Base-by-base conservation (phyloP, 805 yeast species). In the Yamadazyma kitorensis region DNA sequence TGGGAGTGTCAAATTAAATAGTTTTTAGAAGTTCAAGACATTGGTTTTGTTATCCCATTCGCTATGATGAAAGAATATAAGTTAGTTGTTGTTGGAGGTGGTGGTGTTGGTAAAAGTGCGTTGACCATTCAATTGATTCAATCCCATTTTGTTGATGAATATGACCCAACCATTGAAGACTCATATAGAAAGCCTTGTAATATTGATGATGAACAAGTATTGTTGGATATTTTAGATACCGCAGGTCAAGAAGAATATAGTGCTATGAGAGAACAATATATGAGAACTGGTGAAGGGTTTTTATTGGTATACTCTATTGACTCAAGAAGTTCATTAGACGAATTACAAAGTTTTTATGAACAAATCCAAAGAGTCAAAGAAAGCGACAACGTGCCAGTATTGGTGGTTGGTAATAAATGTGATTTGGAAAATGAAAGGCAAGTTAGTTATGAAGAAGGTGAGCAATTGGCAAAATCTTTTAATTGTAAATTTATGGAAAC, bases 31-130 rank as follows among this genome's bases (percentile, higher is more conserved):
- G n/a, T n/a, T n/a, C n/a, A n/a, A n/a, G n/a, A n/a, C n/a, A n/a
- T n/a, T n/a, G n/a, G n/a, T n/a, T n/a, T n/a, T n/a, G n/a, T n/a
- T n/a, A n/a, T n/a, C n/a, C 40, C 27, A 18, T 28, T 33, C 38
- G 33, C 22, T 14, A 59, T 56, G 63, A 70, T 76, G 37, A 74
- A 83, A 59, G 96, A 89, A 61, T 91, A 81, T 59, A 88, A 94
- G 57, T 65, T 93, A 40, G 98, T 93, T 4, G 97, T 91, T 28
- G 96, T 91, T 37, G 98, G 98, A 37, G 97, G 97, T 24, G 98
- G 98, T 55, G 97, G 96, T 64, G 98, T 93, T 36, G 98, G 98
- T 64, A 93, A 93, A 61, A 83, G 95, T 16, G 98, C 98, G 5
- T 68, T 93, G 44, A 93, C 98, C 17, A 93, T 93, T 45, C 95